Percentiles rank a stretch among this genome's conserved stretches.
Conservation (phyloP, 495 filamentous ascomycete species). For the Pyrenula aspistea region DNA sequence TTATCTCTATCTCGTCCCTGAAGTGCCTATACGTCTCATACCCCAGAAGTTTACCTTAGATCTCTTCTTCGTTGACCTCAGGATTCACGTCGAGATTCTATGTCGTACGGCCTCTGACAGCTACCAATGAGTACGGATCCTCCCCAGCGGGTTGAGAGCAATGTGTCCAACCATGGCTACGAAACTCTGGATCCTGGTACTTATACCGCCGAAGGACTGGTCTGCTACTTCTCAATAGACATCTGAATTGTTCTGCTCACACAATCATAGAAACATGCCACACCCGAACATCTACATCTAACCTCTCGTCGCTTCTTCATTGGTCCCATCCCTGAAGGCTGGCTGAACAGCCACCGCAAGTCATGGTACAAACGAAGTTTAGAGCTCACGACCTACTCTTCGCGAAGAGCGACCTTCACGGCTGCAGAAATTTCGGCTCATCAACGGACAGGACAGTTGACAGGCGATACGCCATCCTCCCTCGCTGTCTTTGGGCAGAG, state of each 20-base stretch:
- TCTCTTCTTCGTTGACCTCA: too few species aligned
- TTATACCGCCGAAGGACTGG: slow-evolving; percentile 43
- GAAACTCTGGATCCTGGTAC: slow-evolving; percentile 10
- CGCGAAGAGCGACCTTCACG: slow-evolving; percentile 40
- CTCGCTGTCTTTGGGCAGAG: slow-evolving; percentile 20
- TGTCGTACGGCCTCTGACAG: too few species aligned
- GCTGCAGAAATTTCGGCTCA: slow-evolving; percentile 29
- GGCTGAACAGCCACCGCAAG: slow-evolving; percentile 53
- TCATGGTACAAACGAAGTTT: slow-evolving; percentile 48
- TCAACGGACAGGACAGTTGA: slow-evolving; percentile 21
- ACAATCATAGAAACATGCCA: slow-evolving; percentile 41
- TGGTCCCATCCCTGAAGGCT: slow-evolving; percentile 56
- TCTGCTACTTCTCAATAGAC: slow-evolving; percentile 11
- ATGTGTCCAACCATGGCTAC: not conserved
- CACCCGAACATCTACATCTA: slow-evolving; percentile 48
- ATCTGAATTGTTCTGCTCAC: not conserved
- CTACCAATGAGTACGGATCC: not conserved
- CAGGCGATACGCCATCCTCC: slow-evolving; percentile 25
- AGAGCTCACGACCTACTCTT: slow-evolving; percentile 43
- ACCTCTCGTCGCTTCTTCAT: slow-evolving; percentile 55
- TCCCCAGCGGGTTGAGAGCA: not conserved
- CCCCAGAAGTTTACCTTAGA: too few species aligned
- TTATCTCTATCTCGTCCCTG: too few species aligned
- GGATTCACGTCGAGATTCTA: too few species aligned
- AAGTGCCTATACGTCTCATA: too few species aligned